phyloP scores from a whole-genome alignment of 805 yeast species.

The Suhomyces vadensis region DNA sequence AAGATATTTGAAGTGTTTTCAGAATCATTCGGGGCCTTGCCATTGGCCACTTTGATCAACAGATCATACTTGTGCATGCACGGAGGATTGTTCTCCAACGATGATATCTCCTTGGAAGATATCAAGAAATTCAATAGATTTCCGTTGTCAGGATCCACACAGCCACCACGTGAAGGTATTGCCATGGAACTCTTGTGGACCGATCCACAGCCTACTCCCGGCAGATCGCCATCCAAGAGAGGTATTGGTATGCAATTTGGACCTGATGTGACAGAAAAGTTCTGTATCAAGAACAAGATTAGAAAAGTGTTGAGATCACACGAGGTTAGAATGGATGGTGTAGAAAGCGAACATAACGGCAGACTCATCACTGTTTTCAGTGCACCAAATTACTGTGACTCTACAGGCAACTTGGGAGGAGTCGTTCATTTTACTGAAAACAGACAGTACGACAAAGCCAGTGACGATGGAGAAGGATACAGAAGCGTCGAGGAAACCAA shows the following conservation, averaged over 20 bases:
- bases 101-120: slow-evolving; percentile 68
- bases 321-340: slow-evolving; percentile 92
- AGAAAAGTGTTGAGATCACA: slow-evolving; percentile 89
- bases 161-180: slow-evolving; percentile 87
- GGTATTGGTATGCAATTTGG: slow-evolving; percentile 98
- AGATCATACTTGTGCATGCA: slow-evolving; percentile 85
- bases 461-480: slow-evolving; percentile 46
- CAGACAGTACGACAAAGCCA: slow-evolving; percentile 44
- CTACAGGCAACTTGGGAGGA: slow-evolving; percentile 89
- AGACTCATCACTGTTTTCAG: slow-evolving; percentile 90
- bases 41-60: slow-evolving; percentile 81
- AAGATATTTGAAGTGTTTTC: slow-evolving; percentile 79
- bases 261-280: slow-evolving; percentile 84
- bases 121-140: slow-evolving; percentile 72
- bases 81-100: slow-evolving; percentile 89
- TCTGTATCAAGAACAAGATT: slow-evolving; percentile 70
- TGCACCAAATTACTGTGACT: slow-evolving; percentile 97
- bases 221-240: slow-evolving; percentile 85
- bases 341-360: slow-evolving; percentile 83
- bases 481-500: slow-evolving; percentile 35
- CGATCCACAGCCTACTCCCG: slow-evolving; percentile 81
- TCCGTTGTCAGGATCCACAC: slow-evolving; percentile 50
- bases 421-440: slow-evolving; percentile 68
- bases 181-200: slow-evolving; percentile 98
- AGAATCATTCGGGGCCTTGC: slow-evolving; percentile 82